Evolutionary conservation across 768 basidiomycete genomes (phyloP), one percentile per base, ranked within the genome.

Genomic region (Lyophyllum shimeji): DNA sequence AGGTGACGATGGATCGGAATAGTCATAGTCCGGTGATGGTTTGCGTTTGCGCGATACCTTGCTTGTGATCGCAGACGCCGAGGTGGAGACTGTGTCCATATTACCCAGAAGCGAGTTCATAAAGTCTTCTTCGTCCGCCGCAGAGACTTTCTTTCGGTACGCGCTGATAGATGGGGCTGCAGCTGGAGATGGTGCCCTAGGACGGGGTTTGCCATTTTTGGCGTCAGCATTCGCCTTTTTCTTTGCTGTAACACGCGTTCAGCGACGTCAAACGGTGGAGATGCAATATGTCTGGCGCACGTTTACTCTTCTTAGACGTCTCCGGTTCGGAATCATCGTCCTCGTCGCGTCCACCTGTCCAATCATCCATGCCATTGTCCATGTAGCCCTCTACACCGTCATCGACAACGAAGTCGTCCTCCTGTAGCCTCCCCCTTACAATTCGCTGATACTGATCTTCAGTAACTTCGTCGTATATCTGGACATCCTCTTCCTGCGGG

Each of bases 291-390:
- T 23, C 61, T 12, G 66, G 15, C 77, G 53, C 55, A 78, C 80
- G 60, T 64, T 74, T 79, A 66, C 71, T 77, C 64, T 73, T 77
- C 57, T 61, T 73, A 27, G 74, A 71, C 4, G 72, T 72, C 17
- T 84, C 85, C 40, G 82, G 82, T 50, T 84, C 85, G 8, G 74
- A 75, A 13, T 86, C 82, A 7, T 80, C 78, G 25, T 80, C 81
- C n/a, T 82, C 79, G 46, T 81, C 77, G 25, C 80, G 77, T 8
- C 76, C 82, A 24, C 79, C 81, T 29, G 81, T 83, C 88, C 93
- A 98, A 65, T 96, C 95, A 56, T 98, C 97, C 86, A 94, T 87
- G 4, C 97, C 97, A 66, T 97, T 93, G 74, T 99, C 97, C 69
- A 89, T 86, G 64, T 99, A 98, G 5, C 93, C 97, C 13, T 78